Evolutionary conservation across 495 filamentous ascomycete genomes (phyloP).

Genomic region (Umbilicaria muhlenbergii): DNA sequence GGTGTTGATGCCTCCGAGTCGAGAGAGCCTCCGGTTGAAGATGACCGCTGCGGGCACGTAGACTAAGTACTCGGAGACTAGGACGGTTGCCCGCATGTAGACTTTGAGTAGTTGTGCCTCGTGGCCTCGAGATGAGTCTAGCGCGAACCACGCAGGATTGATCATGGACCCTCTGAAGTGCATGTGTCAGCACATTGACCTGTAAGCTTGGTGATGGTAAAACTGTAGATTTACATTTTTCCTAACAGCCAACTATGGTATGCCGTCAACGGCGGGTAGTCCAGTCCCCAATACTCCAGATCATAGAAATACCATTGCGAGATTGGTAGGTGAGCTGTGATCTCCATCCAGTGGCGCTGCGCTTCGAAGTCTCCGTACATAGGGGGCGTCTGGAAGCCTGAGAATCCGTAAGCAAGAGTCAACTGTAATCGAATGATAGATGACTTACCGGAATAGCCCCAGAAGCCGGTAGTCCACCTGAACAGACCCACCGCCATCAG

Average conservation of each 20-base stretch:
- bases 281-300: conserved; percentile 90
- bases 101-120: conserved; percentile 72
- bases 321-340: conserved; percentile 74
- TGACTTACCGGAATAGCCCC: conserved; percentile 77
- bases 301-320: conserved; percentile 97
- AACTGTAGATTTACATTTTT: conserved; percentile 42
- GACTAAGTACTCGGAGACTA: conserved; percentile 76
- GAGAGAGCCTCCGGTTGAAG: conserved; percentile 65
- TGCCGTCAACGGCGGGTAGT: conserved; percentile 93
- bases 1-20: conserved; percentile 48
- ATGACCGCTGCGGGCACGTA: conserved; percentile 76
- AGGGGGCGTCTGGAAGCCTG: conserved; percentile 66
- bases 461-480: conserved; percentile 79
- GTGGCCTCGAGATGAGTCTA: conserved; percentile 65
- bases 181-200: conserved; percentile 3
- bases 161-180: conserved; percentile 48
- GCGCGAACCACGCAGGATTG: conserved; percentile 76
- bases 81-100: conserved; percentile 84
- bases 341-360: conserved; percentile 97
- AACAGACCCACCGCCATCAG: conserved; percentile 86
- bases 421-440: neutral
- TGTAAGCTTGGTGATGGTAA: neutral
- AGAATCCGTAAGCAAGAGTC: neutral
- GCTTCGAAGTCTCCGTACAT: conserved; percentile 97
- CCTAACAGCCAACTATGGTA: conserved; percentile 94